Evolutionary conservation across 495 filamentous ascomycete species (phyloP), one percentile per base, ranked within the genome.

Genomic region (Extremus antarcticus): DNA sequence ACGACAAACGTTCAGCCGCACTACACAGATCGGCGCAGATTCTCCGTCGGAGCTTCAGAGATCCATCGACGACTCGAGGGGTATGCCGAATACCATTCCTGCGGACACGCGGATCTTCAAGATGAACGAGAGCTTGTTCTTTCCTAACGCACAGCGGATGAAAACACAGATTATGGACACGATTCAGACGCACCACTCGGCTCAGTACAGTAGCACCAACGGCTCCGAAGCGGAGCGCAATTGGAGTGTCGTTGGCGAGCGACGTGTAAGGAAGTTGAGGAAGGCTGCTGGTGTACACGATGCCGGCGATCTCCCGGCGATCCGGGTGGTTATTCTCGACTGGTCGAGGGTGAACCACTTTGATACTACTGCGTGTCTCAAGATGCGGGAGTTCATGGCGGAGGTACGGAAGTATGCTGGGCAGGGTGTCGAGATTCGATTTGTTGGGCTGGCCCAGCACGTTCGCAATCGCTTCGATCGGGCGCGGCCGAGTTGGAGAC

Each of bases 101-200:
- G 54, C 67, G 2, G 73, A 74, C 53, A 68, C 68, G 25, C 65
- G 65, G 11, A 57, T 76, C 15, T 70, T 75, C 52, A 63, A 56
- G 8, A 72, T 76, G 64, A 57, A 60, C 23, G 72, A 74, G 35
- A 67, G 68, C 9, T 46, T 75, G 38, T 74, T 75, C 65, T 77
- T 74, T 58, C 70, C 70, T 25, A 78, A 77, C 58, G 73, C 74
- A 16, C 71, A 73, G 56, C 66, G 68, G n/a, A 60, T 64, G 43
- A 76, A 73, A 54, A 59, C 62, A 0, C 20, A 59, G 2, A 61
- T 72, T 16, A 56, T 76, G 15, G 74, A 77, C 32, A 65, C 66
- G 7, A 64, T 77, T 19, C 71, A 77, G 47, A 62, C 58, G 10
- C 60, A 56, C 46, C 61, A 64, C 55, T 22, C 61, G 39, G 47